Evolutionary conservation across 768 basidiomycete species (phyloP), one percentile per base, ranked within the genome.

Genomic region (Calocera viscosa): DNA sequence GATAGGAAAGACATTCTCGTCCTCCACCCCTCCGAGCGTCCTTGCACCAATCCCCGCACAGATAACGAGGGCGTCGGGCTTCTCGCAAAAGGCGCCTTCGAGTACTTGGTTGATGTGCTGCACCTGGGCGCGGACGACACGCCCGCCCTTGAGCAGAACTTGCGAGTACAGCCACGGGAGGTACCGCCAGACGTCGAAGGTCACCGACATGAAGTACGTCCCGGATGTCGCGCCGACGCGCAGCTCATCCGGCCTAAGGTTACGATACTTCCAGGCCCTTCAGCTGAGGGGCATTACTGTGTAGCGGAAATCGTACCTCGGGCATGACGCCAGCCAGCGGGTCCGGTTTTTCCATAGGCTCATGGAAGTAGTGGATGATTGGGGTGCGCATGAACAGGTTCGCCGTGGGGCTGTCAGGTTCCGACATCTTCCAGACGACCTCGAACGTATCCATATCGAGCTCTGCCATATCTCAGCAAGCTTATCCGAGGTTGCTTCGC

Each of bases 1-100:
- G 69, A 93, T 82, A 0, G 93, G 91, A 73, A 83, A 85, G 26
- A 93, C 77, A 26, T 77, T 78, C 67, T 80, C 80, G 74, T 96
- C 94, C 72, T 93, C 86, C 1, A 94, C 84, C 3, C 92, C 93
- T 14, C 89, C 83, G 47, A 95, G 80, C 34, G 84, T 85, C 64
- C 84, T 80, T 10, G 91, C 85, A 2, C 88, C 88, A 22, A 94
- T 75, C 0, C 91, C 91, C 0, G 83, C 80, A 70, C 89, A 91
- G 11, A 87, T 82, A 5, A 93, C 74, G 0, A 92, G 72, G 0
- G 85, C 89, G 53, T 84, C 82, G 0, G 74, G 72, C 32, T 33
- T 16, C 11, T 8, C 49, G 49, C 65, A 24, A 64, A 85, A 72
- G n/a, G 68, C 69, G 22, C 86, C 86, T 70, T 86, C 83, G n/a